Conservation (phyloP, 305 asterid genomes). For the Solanum hybrid region DNA sequence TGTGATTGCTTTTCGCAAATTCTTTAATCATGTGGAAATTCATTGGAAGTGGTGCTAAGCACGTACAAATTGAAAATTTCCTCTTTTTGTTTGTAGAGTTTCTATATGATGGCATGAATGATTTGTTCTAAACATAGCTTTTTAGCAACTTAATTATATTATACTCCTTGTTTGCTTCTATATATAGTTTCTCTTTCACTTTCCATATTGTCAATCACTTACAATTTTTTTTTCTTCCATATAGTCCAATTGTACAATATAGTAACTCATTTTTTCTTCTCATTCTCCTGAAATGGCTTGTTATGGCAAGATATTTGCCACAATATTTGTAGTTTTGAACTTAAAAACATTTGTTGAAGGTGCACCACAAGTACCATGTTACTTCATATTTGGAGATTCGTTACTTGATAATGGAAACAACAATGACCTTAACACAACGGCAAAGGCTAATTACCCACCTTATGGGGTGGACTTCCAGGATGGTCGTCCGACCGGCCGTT, state of each 20-base stretch:
- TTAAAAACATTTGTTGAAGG: not conserved
- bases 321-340: not conserved
- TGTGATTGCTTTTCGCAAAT: not conserved
- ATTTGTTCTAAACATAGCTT: not conserved
- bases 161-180: not conserved
- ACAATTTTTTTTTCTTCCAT: not conserved
- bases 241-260: no score
- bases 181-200: not conserved
- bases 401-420: slow-evolving; percentile 53
- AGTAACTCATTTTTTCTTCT: not conserved
- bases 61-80: not conserved
- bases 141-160: not conserved
- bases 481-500: slow-evolving; percentile 42
- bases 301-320: not conserved
- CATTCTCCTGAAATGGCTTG: not conserved
- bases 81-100: not conserved
- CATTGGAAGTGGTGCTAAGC: not conserved
- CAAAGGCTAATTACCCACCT: slow-evolving; percentile 41
- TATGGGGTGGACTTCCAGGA: slow-evolving; percentile 43
- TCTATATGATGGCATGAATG: not conserved
- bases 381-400: slow-evolving; percentile 51
- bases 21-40: not conserved
- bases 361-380: slow-evolving; percentile 37
- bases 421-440: slow-evolving; percentile 19
- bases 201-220: not conserved